Conservation (phyloP, 2,329 filamentous ascomycete species). For the Bertia moriformis region DNA sequence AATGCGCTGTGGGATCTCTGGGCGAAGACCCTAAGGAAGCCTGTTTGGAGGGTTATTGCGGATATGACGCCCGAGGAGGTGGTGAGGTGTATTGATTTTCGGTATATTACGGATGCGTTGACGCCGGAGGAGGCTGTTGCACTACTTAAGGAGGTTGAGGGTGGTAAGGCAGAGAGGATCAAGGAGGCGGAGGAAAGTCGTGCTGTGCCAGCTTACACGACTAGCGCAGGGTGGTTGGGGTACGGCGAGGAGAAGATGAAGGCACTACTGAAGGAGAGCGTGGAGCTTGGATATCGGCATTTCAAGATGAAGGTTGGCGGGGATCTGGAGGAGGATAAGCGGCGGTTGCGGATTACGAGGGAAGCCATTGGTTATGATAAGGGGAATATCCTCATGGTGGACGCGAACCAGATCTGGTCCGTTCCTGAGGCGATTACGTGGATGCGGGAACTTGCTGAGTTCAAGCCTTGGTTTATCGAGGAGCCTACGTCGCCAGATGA, state of each 20-base stretch:
- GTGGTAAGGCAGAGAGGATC: slow-evolving; percentile 56
- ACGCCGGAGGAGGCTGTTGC: slow-evolving; percentile 70
- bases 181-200: slow-evolving; percentile 57
- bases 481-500: slow-evolving; percentile 86
- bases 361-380: slow-evolving; percentile 70
- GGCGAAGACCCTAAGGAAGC: slow-evolving; percentile 74
- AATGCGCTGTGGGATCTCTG: slow-evolving; percentile 94
- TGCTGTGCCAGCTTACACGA: slow-evolving; percentile 83
- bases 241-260: slow-evolving; percentile 82
- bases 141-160: slow-evolving; percentile 51
- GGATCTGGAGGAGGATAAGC: slow-evolving; percentile 56
- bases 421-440: slow-evolving; percentile 78
- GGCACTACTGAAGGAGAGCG: slow-evolving; percentile 56
- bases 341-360: slow-evolving; percentile 58
- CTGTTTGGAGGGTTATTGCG: slow-evolving; percentile 77
- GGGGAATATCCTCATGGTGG: slow-evolving; percentile 79
- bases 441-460: slow-evolving; percentile 70
- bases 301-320: slow-evolving; percentile 87
- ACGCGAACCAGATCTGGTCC: slow-evolving; percentile 86
- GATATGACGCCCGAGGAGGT: slow-evolving; percentile 84
- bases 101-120: slow-evolving; percentile 87
- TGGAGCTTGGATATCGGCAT: slow-evolving; percentile 63
- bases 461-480: slow-evolving; percentile 88
- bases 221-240: slow-evolving; percentile 80
- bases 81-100: slow-evolving; percentile 79